Evolutionary conservation across 2,329 filamentous ascomycete species (phyloP), one percentile per base, ranked within the genome.

Genomic region (Neurospora sp.): DNA sequence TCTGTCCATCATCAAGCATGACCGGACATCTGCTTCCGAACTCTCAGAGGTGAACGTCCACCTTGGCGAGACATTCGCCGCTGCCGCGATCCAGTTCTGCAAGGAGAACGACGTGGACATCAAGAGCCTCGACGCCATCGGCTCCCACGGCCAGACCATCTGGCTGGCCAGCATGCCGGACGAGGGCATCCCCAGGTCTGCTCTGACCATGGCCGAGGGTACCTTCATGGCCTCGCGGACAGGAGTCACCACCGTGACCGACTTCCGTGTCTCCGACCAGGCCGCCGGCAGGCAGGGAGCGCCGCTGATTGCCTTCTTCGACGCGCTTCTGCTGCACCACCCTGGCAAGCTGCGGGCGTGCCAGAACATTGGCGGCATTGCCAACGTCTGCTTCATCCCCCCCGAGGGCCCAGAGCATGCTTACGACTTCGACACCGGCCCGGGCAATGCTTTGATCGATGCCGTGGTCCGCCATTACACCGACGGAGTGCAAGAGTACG

Each of bases 291-390:
- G 84, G 58, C 85, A 87, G 74, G 85, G 84, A 4, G 84, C 85
- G 1, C 85, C 86, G 0, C 80, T 88, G 17, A 84, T 86, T 70
- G 85, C 83, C 23, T 87, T 89, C 73, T 86, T 89, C 73, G 85
- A 89, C 73, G 81, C 83, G 0, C 78, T 88, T 4, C 74, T 88
- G 10, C 80, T 89, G 19, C 84, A 86, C 73, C 85, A 89, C 73
- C 83, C 86, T 0, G 84, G 78, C 4, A 87, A 86, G 76, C 78
- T 87, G 8, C 83, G 87, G 36, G 85, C 84, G 2, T 88, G 86
- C 76, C 85, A 89, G 75, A 88, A 89, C 74, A 88, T 89, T 69
- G 86, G 86, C 68, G 86, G 87, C 39, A 87, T 89, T 58, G 85
- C 84, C 38, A 89, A 87, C 73, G 84, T 89, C 33, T 89, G 84